A percentile compares a stretch with the other conserved stretches of the same genome.
Conservation (phyloP, 2,329 filamentous ascomycete species). For the Sordariomycetes sp. region DNA sequence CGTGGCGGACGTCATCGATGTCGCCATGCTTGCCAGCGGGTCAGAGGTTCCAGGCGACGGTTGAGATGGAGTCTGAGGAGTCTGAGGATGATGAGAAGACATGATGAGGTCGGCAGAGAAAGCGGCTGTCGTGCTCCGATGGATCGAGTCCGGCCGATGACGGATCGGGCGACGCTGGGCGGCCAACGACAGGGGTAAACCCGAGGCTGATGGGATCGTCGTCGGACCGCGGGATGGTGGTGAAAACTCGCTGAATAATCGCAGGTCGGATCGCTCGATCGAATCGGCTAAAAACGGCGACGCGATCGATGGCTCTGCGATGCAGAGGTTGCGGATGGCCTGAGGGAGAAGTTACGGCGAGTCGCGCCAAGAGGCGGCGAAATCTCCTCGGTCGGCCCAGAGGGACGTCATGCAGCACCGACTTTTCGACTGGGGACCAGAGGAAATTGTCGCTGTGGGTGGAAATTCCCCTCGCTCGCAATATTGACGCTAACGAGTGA, state of each 20-base stretch:
- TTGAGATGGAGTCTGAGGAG: slow-evolving; percentile 57
- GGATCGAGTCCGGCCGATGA: neutral
- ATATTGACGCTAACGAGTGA: neutral
- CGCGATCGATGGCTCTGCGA: neutral
- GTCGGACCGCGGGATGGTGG: neutral
- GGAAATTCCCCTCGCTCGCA: neutral
- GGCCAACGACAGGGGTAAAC: neutral
- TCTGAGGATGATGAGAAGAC: slow-evolving; percentile 54
- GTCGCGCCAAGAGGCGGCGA: slow-evolving; percentile 6
- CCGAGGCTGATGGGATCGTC: neutral
- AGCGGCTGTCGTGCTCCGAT: neutral
- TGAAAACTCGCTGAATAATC: neutral
- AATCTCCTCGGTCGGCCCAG: slow-evolving; percentile 4
- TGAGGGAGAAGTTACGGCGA: slow-evolving; percentile 1
- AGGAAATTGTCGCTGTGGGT: neutral
- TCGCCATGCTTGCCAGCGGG: slow-evolving; percentile 36
- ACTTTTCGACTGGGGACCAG: neutral
- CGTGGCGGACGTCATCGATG: slow-evolving; percentile 38
- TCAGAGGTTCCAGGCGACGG: slow-evolving; percentile 45
- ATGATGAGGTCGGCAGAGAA: slow-evolving; percentile 30
- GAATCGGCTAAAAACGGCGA: neutral
- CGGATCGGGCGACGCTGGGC: neutral
- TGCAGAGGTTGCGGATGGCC: neutral
- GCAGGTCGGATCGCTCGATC: neutral
- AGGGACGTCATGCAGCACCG: slow-evolving; percentile 4